Evolutionary conservation across 768 basidiomycete species (phyloP), one percentile per base, ranked within the genome.

Genomic region (Baorangia bicolor): DNA sequence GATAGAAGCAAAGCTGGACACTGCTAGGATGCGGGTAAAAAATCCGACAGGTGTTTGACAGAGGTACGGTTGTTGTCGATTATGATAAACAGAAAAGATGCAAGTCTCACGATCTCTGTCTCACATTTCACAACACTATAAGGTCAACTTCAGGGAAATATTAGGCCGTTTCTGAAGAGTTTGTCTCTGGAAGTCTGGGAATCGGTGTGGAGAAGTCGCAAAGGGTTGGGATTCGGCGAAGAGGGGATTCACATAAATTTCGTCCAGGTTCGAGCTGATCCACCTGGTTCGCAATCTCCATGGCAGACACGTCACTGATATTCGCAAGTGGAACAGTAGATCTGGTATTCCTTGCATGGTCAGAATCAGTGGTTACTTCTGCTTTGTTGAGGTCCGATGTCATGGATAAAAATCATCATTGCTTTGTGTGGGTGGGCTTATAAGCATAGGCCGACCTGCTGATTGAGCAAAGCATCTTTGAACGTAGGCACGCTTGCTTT

Each of bases 341-440:
- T 37, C 39, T 49, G 37, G 27, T 13, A 21, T 35, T 27, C 46
- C 34, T 34, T 38, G 28, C n/a, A 5, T 14, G n/a, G 37, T 42
- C n/a, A 27, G 31, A 38, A 40, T 31, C 27, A 8, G 12, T 30
- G 13, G 49, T 4, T 20, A 10, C 16, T 45, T 33, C 38, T 64
- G 63, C 63, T 64, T 65, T 65, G 60, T 65, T 30, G 27, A 37
- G 31, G 48, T 47, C 49, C 51, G 63, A 57, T 50, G 53, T 49
- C 59, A 58, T 43, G 60, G 60, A 25, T 39, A 16, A 30, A 49
- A 38, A 20, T 18, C 41, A 23, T 11, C 28, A 21, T 53, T 57
- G 51, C 60, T 59, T 62, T 64, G 48, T 58, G 49, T 37, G 23
- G 30, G 18, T 30, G 12, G 44, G 41, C 33, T 53, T 40, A 28